These are phyloP conservation scores for Crataegus laevigata DNA, from an alignment of 306 rosid species.

Conservation along the genomic window DNA sequence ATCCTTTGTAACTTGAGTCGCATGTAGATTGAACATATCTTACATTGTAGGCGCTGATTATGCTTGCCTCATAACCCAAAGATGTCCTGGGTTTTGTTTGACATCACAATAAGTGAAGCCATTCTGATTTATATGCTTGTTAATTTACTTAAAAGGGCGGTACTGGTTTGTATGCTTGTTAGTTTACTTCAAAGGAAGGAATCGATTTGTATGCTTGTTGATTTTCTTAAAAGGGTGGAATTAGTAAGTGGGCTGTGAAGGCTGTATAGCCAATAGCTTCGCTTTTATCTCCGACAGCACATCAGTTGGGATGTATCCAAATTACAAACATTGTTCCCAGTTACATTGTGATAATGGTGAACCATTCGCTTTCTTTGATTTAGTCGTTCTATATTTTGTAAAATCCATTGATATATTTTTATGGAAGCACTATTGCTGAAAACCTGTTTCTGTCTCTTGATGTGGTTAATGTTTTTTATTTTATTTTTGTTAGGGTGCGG, in stretches of 20 bases:
- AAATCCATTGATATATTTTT: not conserved
- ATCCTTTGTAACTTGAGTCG: not conserved
- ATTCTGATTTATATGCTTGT: not conserved
- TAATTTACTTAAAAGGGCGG: too few species aligned
- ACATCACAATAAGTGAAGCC: not conserved
- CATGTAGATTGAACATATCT: not conserved
- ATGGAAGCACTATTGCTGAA: not conserved
- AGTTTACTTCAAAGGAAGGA: not conserved
- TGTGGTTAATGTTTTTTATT: slow-evolving; percentile 3
- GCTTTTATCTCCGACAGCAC: not conserved
- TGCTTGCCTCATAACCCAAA: not conserved
- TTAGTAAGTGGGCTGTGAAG: not conserved
- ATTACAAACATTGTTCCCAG: not conserved
- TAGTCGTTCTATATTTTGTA: not conserved
- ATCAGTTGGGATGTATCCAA: slow-evolving; percentile 11
- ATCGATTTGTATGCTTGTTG: too few species aligned
- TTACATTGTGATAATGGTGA: not conserved
- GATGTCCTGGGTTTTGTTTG: not conserved
- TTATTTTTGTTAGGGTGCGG: slow-evolving; percentile 44
- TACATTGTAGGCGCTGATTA: not conserved
- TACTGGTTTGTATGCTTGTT: not conserved
- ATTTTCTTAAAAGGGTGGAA: not conserved
- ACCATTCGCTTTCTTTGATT: slow-evolving; percentile 2
- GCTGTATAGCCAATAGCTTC: not conserved
- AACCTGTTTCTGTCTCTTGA: not conserved